These are phyloP conservation scores for Phaeosphaeriaceae sp. DNA, from an alignment of 2,329 filamentous ascomycete species.

Conservation along the genomic window DNA sequence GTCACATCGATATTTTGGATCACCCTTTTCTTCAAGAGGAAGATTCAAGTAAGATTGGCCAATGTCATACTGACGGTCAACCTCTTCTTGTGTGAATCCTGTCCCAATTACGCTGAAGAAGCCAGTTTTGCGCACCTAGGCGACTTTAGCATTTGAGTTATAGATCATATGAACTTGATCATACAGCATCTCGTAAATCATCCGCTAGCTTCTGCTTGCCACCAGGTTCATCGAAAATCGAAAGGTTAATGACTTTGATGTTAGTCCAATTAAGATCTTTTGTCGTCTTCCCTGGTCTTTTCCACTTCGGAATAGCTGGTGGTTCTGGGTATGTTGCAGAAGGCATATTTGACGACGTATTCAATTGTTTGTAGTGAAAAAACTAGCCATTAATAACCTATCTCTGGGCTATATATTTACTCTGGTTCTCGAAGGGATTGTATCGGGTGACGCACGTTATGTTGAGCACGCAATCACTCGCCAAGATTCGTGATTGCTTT, in stretches of 20 bases:
- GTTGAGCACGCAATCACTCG: conserved; percentile 33
- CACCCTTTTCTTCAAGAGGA: conserved; percentile 35
- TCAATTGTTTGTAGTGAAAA: too few species aligned
- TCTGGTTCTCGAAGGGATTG: too few species aligned
- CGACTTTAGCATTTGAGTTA: too few species aligned
- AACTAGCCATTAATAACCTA: too few species aligned
- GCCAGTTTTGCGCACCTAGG: conserved; percentile 36
- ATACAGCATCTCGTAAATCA: conserved; percentile 61
- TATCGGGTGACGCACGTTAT: conserved; percentile 9
- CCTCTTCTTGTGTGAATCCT: conserved; percentile 36
- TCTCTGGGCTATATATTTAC: too few species aligned
- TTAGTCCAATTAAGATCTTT: conserved; percentile 36
- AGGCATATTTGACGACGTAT: conserved; percentile 33
- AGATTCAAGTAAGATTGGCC: conserved; percentile 41
- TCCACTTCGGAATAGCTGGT: conserved; percentile 31
- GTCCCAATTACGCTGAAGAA: conserved; percentile 42
- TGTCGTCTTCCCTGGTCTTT: conserved; percentile 31
- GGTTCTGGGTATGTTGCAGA: conserved; percentile 23
- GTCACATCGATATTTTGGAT: conserved; percentile 37
- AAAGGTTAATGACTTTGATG: conserved; percentile 49
- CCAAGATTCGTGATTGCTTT: conserved; percentile 27
- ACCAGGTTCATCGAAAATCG: conserved; percentile 60
- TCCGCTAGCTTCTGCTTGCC: conserved; percentile 61
- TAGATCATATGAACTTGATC: too few species aligned
- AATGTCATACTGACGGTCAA: conserved; percentile 42